A percentile compares a stretch with the other conserved stretches of the same genome.
These are phyloP conservation scores for Gonapodya prolifera DNA, from an alignment of 192 early-diverging fungal genomes.

Conservation along the genomic window DNA sequence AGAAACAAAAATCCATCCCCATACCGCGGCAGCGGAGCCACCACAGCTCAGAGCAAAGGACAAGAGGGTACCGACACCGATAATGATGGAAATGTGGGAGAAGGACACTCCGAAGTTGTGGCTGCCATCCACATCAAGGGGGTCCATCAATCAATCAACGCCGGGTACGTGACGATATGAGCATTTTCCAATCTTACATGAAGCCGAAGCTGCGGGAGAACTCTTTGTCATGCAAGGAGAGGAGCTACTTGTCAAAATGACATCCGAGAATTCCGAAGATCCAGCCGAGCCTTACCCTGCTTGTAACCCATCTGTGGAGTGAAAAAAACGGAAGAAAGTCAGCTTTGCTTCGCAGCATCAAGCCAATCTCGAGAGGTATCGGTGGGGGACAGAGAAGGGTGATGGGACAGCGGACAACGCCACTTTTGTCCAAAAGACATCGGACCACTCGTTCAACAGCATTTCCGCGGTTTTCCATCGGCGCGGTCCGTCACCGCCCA, in stretches of 20 bases:
- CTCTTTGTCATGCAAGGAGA: background rate
- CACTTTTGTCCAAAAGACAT: too few relatives aligned
- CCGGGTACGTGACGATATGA: background rate
- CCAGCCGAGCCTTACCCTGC: background rate
- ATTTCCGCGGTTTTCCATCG: too few relatives aligned
- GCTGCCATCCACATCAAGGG: background rate
- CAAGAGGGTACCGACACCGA: slow-evolving; percentile 22
- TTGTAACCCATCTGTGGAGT: background rate
- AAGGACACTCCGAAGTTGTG: slow-evolving; percentile 1
- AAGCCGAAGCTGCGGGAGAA: background rate
- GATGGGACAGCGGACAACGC: too few relatives aligned
- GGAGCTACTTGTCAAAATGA: background rate
- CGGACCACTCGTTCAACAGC: too few relatives aligned
- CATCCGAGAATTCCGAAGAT: background rate
- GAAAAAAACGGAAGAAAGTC: background rate
- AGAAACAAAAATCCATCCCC: slow-evolving; percentile 23
- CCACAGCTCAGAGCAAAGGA: slow-evolving; percentile 14
- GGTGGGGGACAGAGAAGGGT: too few relatives aligned
- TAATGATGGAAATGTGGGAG: slow-evolving; percentile 14
- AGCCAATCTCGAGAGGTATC: too few relatives aligned
- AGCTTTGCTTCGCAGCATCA: too few relatives aligned
- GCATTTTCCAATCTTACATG: background rate
- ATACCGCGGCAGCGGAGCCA: slow-evolving; percentile 22
- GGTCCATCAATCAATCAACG: background rate
- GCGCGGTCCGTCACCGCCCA: too few relatives aligned